Percentiles rank a stretch among this genome's conserved stretches.
phyloP scores from a whole-genome alignment of 1,139 yeast species.

The Candida pseudoviswanathii region DNA sequence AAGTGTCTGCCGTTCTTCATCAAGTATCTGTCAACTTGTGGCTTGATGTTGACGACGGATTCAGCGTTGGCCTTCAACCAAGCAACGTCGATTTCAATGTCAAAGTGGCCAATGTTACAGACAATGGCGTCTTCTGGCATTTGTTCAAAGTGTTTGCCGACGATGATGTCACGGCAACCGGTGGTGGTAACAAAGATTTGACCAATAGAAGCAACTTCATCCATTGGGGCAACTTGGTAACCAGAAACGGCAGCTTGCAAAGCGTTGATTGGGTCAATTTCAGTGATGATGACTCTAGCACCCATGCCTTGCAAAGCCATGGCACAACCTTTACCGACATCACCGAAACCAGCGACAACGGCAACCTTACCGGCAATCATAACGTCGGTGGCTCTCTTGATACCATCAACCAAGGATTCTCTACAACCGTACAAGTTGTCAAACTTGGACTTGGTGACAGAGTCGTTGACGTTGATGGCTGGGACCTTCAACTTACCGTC shows the following conservation, averaged over 20 bases:
- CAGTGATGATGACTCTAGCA: slow-evolving; percentile 97
- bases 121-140: slow-evolving; percentile 99
- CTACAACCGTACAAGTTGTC: slow-evolving; percentile 99
- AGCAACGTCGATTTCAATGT: slow-evolving; percentile 98
- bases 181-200: slow-evolving; percentile 99
- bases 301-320: slow-evolving; percentile 99
- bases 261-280: slow-evolving; percentile 98
- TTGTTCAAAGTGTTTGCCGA: slow-evolving; percentile 78
- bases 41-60: slow-evolving; percentile 94
- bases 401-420: slow-evolving; percentile 98
- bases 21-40: slow-evolving; percentile 98
- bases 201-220: slow-evolving; percentile 89
- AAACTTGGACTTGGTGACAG: slow-evolving; percentile 98
- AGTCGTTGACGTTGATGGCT: slow-evolving; percentile 98
- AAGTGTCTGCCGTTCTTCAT: slow-evolving; percentile 90
- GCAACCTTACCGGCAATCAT: slow-evolving; percentile 99
- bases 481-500: slow-evolving; percentile 94
- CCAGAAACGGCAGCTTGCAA: slow-evolving; percentile 99
- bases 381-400: slow-evolving; percentile 99
- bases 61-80: slow-evolving; percentile 93
- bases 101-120: slow-evolving; percentile 99
- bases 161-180: slow-evolving; percentile 98
- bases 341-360: slow-evolving; percentile 99
- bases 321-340: slow-evolving; percentile 99
- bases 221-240: slow-evolving; percentile 96